phyloP scores from a whole-genome alignment of 352 stramenopile species.

The Phytophthora nicotianae region DNA sequence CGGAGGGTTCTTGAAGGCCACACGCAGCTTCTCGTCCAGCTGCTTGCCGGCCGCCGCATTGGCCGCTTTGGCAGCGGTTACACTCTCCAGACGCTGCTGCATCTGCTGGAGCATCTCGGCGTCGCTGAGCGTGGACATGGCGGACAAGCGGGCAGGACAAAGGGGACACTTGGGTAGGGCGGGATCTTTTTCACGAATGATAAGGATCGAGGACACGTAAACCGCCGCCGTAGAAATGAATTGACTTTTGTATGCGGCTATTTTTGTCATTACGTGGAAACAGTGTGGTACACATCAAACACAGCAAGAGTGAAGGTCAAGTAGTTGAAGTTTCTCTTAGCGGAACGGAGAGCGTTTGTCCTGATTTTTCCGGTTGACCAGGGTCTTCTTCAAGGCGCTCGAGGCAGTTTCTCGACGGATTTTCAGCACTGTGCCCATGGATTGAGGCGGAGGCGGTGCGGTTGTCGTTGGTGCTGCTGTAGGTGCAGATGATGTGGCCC shows the following conservation, averaged over 20 bases:
- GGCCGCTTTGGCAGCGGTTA: slow-evolving; percentile 40
- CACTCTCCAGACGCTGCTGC: slow-evolving; percentile 51
- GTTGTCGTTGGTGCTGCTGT: slow-evolving; percentile 7
- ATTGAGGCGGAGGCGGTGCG: slow-evolving; percentile 10
- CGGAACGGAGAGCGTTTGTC: slow-evolving; percentile 43
- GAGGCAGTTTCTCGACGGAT: slow-evolving; percentile 59
- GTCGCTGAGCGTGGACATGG: slow-evolving; percentile 45
- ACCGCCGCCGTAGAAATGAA: not conserved
- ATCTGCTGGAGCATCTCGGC: slow-evolving; percentile 58
- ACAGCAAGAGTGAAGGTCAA: slow-evolving; percentile 21
- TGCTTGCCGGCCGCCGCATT: slow-evolving; percentile 66
- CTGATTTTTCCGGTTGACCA: slow-evolving; percentile 26
- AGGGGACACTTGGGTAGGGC: slow-evolving; percentile 17
- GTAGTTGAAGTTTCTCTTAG: slow-evolving; percentile 32
- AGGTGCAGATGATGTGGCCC: slow-evolving; percentile 2
- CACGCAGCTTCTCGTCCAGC: slow-evolving; percentile 76
- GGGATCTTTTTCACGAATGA: slow-evolving; percentile 40
- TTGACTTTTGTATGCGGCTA: slow-evolving; percentile 13
- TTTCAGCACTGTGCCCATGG: slow-evolving; percentile 37
- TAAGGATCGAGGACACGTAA: slow-evolving; percentile 16
- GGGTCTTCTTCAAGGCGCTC: slow-evolving; percentile 58
- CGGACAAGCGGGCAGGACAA: slow-evolving; percentile 4
- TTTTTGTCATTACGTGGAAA: slow-evolving; percentile 4
- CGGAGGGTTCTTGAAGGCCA: slow-evolving; percentile 72
- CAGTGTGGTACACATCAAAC: not conserved